Evolutionary conservation across 257 asterid species (phyloP), one percentile per base, ranked within the genome.

Genomic region (Salvia splendens): DNA sequence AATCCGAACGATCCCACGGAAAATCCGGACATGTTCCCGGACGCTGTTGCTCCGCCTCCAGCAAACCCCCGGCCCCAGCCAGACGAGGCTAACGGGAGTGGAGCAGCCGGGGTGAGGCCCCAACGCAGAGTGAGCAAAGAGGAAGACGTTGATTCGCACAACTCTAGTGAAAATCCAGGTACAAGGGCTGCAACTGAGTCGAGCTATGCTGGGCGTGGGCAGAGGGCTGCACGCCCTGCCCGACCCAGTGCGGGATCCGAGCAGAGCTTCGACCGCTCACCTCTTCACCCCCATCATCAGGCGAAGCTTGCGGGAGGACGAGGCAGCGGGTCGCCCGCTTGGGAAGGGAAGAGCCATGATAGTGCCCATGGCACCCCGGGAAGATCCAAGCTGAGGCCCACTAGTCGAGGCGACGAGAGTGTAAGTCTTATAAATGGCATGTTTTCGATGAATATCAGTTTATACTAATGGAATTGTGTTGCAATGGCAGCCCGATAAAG

Each of bases 1-100:
- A 91, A 91, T 65, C 97, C 96, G 7, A 91, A 85, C 64, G 96
- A 88, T 55, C 97, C 96, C 6, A 48, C 73, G 76, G 91, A 86
- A 48, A 83, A 86, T 64, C 91, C 87, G 0, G 94, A 81, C 11
- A 64, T 84, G 84, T 84, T 80, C 77, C 79, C 72, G 2, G 70
- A 72, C 11, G 7, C 60, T 4, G 73, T 76, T 4, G 74, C 79
- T 24, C 43, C 81, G 0, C 71, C 83, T 24, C 33, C 33, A 5
- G 33, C 79, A 50, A 75, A 71, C 8, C 16, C 73, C 1, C 69
- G 46, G 42, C 55, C 78, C 45, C 75, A 52, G 55, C 58, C 78
- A 7, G 82, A 68, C 42, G 84, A 80, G 45, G 77, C 78, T 40
- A 36, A 66, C 45, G 82, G 79, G 48, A 71, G 77, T 15, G 85